Base-by-base conservation (phyloP, 1,284 basidiomycete species). In the Apiotrichum laibachii region DNA sequence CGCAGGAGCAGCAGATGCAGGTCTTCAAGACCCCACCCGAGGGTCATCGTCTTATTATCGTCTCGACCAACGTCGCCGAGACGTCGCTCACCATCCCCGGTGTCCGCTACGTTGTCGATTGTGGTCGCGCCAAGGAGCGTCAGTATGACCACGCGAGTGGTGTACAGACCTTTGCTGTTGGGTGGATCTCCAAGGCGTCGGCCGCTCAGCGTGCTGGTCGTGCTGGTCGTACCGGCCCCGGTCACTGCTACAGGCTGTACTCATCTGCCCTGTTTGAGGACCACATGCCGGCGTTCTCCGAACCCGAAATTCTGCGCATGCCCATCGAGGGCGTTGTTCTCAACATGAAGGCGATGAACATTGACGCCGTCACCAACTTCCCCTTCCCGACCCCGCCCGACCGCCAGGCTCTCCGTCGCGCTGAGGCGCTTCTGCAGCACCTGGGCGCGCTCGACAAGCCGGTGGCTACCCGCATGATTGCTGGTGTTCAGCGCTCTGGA, bases 271-370 rank as follows among this genome's bases (percentile, higher is more conserved):
- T 99, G 11, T 99, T 84, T 74, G 96, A 99, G 73, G 87, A 95
- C 70, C 87, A 95, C 77, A 96, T 99, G 72, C 85, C 88, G 33
- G 80, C 86, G 59, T 96, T 96, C 77, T 85, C 90, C 0, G 81
- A 86, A 60, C 95, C 96, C 2, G 96, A 99, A 77, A 96, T 99
- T 62, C 82, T 94, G 47, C 88, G 95, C 33, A 94, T 92, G 80
- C 95, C 96, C 0, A 95, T 99, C 68, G 96, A 99, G 70, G 94
- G 94, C 0, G 86, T 99, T 26, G 92, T 99, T 13, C 82, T 99
- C 39, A 92, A 97, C 78, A 99, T 99, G 96, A 99, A 99, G 82
- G 88, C 87, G 73, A 98, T 99, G 94, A 92, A 97, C 72, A 94
- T 99, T 61, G 94, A 98, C 71, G 84, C 91, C 0, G 92, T 99